Evolutionary conservation across 179 eudicot species (phyloP), one percentile per base, ranked within the genome.

Genomic region (Silene vulgaris): DNA sequence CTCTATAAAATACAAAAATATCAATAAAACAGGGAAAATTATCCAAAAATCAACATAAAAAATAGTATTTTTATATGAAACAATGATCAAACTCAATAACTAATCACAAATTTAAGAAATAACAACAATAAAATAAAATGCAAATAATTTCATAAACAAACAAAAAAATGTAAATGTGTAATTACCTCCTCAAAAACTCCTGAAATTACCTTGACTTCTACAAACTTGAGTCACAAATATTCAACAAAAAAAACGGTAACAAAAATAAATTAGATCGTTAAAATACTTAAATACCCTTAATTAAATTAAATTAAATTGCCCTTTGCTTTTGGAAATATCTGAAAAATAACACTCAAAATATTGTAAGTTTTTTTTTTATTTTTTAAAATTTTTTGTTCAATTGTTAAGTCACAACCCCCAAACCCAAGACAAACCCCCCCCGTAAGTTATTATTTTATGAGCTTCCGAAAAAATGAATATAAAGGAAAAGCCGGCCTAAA

Each of bases 11-110:
- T 12, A 16, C 68, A 75, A 11, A 17, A 8, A 8, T 0, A 52
- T 54, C 72, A 72, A 77, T 72, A 43, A 29, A 77, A 77, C 76
- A 72, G 76, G 54, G 20, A 62, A 9, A 50, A 62, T 1, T 16
- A 11, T n/a, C 45, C 3, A 63, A 32, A 14, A 71, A 32, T 20
- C 17, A 67, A 56, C 37, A 60, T 0, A 23, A 72, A 72, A 0
- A 48, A 76, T 35, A 35, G 6, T 35, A 23, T 6, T 12, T 8
- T 29, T 4, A 6, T 12, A 26, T 60, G 54, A 11, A 50, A 72
- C 54, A 23, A 77, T 60, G 71, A 77, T 77, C 75, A 29, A 71
- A 40, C 12, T 40, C 8, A 7, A 40, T 35, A 57, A 77, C 48
- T 19, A 74, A 43, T 28, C 8, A 30, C 20, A 19, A 32, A 77